Conservation (phyloP, 2,329 filamentous ascomycete genomes). For the Botryosphaeria dothidea region DNA sequence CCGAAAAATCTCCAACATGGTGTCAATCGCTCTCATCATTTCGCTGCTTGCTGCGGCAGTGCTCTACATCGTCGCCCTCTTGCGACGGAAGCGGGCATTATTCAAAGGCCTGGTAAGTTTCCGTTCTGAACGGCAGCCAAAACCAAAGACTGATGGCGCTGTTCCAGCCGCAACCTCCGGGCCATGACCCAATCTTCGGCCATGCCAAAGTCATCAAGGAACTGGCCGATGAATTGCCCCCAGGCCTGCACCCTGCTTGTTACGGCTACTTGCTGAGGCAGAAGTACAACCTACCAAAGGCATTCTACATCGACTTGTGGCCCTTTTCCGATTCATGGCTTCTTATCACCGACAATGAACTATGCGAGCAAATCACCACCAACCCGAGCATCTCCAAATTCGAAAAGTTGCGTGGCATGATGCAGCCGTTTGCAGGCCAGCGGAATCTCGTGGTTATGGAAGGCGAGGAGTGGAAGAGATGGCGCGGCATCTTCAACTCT, state of each 20-base stretch:
- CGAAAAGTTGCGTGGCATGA: background rate
- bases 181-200: background rate
- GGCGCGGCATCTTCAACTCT: background rate
- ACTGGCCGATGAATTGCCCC: background rate
- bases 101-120: constrained; percentile 6
- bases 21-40: background rate
- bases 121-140: background rate
- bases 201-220: background rate
- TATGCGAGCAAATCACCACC: background rate
- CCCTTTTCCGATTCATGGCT: background rate
- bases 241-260: background rate
- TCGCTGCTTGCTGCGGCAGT: background rate
- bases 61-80: background rate
- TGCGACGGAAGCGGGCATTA: background rate
- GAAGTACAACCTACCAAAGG: background rate
- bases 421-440: background rate
- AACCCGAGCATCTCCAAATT: background rate
- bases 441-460: background rate
- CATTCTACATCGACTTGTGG: background rate
- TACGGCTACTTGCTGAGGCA: background rate
- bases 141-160: background rate
- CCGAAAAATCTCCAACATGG: background rate
- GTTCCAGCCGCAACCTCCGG: background rate
- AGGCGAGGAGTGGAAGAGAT: background rate
- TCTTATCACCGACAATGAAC: background rate